Percentiles rank a stretch among this genome's conserved stretches.
phyloP scores from a whole-genome alignment of 495 filamentous ascomycete species.

The Lepidopterella palustris region DNA sequence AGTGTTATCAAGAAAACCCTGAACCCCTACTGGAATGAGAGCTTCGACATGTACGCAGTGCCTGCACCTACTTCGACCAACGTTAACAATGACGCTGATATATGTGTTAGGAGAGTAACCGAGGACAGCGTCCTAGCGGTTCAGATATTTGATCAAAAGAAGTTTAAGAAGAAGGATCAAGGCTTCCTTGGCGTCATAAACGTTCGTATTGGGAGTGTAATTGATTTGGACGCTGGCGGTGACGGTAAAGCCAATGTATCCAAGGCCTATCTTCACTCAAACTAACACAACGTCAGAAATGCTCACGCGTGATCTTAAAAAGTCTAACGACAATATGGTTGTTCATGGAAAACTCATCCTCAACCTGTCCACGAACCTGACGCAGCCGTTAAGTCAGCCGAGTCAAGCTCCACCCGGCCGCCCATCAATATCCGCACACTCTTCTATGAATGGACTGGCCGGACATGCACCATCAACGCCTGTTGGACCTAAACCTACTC shows the following conservation, averaged over 20 bases:
- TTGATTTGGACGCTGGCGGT: conserved; percentile 79
- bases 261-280: neutral
- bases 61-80: conserved; percentile 1
- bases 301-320: conserved; percentile 97
- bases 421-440: conserved; percentile 33
- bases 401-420: conserved; percentile 12
- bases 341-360: conserved; percentile 97
- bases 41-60: conserved; percentile 81
- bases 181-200: conserved; percentile 98
- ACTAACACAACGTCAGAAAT: conserved; percentile 54
- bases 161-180: conserved; percentile 99
- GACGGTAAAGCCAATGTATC: conserved; percentile 61
- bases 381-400: conserved; percentile 42
- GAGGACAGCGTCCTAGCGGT: conserved; percentile 96
- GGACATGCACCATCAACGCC: conserved; percentile 19
- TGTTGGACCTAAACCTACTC: conserved; percentile 31
- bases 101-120: conserved; percentile 58
- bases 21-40: conserved; percentile 99
- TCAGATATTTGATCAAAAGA: conserved; percentile 99
- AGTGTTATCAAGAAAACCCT: conserved; percentile 92
- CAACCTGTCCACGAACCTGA: conserved; percentile 86
- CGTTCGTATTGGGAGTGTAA: conserved; percentile 84
- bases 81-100: conserved; percentile 7
- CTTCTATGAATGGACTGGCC: conserved; percentile 29
- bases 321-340: conserved; percentile 95